Evolutionary conservation across 768 basidiomycete genomes (phyloP).

Genomic region (Hericium rajendrae): DNA sequence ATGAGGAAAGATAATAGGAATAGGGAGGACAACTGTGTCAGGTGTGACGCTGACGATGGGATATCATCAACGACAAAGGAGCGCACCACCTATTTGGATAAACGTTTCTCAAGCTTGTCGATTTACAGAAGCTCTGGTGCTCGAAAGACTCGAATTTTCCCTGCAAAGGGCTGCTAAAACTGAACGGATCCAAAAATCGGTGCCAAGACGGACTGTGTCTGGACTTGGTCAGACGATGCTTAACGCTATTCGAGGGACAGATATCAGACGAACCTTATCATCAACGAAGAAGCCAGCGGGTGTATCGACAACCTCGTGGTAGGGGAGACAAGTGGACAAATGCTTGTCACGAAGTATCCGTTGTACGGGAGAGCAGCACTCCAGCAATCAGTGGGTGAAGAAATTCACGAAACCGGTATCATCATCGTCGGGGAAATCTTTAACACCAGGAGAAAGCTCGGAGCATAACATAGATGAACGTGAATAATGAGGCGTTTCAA

Average conservation of each 20-base stretch:
- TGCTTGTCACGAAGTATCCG: background rate
- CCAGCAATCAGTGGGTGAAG: background rate
- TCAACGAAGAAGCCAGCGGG: background rate
- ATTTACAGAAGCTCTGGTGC: no score
- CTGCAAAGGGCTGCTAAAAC: no score
- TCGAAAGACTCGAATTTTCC: no score
- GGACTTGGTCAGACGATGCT: background rate
- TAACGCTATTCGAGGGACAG: background rate
- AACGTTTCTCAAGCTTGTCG: no score
- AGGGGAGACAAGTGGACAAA: background rate
- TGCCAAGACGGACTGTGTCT: background rate
- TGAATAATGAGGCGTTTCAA: background rate
- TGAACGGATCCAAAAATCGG: no score
- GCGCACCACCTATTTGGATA: no score
- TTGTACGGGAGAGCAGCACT: background rate
- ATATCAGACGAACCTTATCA: background rate
- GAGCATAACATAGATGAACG: background rate
- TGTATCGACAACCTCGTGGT: background rate
- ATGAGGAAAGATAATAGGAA: no score
- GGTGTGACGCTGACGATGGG: no score
- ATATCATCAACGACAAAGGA: no score
- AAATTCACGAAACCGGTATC: background rate
- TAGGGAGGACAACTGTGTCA: no score
- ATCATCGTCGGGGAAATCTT: background rate
- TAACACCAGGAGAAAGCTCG: background rate